Evolutionary conservation across 2,329 filamentous ascomycete species (phyloP).

Genomic region (Diaporthe vexans): DNA sequence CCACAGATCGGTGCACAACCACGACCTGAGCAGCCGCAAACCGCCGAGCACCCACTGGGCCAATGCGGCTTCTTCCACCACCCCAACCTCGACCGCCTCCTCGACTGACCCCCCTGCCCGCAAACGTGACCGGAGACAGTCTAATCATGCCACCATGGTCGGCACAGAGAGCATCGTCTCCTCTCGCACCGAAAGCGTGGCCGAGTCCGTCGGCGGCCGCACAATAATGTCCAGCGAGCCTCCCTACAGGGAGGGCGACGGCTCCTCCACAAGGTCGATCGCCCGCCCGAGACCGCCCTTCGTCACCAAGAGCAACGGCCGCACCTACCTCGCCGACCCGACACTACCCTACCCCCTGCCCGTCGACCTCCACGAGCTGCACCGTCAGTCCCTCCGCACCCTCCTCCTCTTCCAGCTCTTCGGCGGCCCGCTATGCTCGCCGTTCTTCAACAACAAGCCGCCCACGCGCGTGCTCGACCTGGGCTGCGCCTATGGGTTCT

Average conservation of each 20-base stretch:
- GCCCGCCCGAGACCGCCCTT: slow-evolving; percentile 65
- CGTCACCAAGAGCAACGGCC: slow-evolving; percentile 77
- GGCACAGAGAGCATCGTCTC: slow-evolving; percentile 59
- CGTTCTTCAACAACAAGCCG: slow-evolving; percentile 73
- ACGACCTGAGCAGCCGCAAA: slow-evolving; percentile 33
- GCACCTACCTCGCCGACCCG: slow-evolving; percentile 84
- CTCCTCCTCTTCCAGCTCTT: slow-evolving; percentile 86
- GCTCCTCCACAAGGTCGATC: slow-evolving; percentile 50
- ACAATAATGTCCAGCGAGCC: slow-evolving; percentile 65
- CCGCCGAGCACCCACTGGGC: slow-evolving; percentile 9
- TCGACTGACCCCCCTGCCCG: slow-evolving; percentile 28
- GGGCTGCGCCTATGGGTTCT: slow-evolving; percentile 89
- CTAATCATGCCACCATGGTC: slow-evolving; percentile 44
- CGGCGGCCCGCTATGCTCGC: slow-evolving; percentile 83
- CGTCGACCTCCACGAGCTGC: slow-evolving; percentile 87
- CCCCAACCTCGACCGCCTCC: slow-evolving; percentile 19
- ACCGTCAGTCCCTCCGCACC: slow-evolving; percentile 88
- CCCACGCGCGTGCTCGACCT: slow-evolving; percentile 87
- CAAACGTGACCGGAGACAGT: slow-evolving; percentile 29
- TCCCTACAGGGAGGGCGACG: slow-evolving; percentile 58
- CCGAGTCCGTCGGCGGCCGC: slow-evolving; percentile 57
- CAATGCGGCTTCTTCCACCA: slow-evolving; percentile 17
- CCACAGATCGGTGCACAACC: slow-evolving; percentile 29
- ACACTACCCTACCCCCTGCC: slow-evolving; percentile 85
- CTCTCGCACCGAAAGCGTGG: slow-evolving; percentile 62